Evolutionary conservation across 2,329 filamentous ascomycete species (phyloP).

Genomic region (Paracoccidioides brasiliensis): DNA sequence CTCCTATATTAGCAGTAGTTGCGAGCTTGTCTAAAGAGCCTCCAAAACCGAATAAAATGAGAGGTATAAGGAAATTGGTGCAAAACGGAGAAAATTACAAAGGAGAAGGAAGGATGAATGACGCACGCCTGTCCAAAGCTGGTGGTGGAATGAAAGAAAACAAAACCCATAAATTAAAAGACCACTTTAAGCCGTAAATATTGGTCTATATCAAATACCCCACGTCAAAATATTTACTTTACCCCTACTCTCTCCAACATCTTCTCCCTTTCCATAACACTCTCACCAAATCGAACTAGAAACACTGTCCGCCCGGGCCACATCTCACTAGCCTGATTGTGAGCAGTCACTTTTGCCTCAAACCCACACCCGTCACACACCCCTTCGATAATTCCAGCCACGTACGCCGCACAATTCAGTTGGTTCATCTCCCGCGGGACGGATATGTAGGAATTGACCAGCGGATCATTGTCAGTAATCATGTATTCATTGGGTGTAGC

Average conservation of each 20-base stretch:
- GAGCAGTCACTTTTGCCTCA: slow-evolving; percentile 76
- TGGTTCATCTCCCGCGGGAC: slow-evolving; percentile 92
- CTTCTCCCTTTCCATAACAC: slow-evolving; percentile 82
- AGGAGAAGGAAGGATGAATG: neutral
- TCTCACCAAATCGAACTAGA: slow-evolving; percentile 79
- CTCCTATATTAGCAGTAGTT: too few relatives aligned
- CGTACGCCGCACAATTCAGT: slow-evolving; percentile 91
- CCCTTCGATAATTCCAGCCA: slow-evolving; percentile 89
- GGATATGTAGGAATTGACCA: slow-evolving; percentile 88
- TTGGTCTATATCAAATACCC: neutral
- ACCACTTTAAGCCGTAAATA: neutral
- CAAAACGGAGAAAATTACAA: too few relatives aligned
- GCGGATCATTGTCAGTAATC: slow-evolving; percentile 95
- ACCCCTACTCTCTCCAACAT: slow-evolving; percentile 53
- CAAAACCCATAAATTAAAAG: neutral
- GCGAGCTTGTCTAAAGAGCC: too few relatives aligned
- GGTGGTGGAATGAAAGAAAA: neutral
- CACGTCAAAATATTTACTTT: slow-evolving; percentile 21
- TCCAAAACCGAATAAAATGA: too few relatives aligned
- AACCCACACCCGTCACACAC: slow-evolving; percentile 90
- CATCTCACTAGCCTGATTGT: slow-evolving; percentile 63
- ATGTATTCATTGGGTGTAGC: slow-evolving; percentile 91
- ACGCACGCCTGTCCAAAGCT: neutral
- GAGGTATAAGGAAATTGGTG: too few relatives aligned
- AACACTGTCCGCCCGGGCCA: slow-evolving; percentile 97